Evolutionary conservation across 1,139 yeast species (phyloP), one percentile per base, ranked within the genome.

Genomic region (Pichia inconspicua): DNA sequence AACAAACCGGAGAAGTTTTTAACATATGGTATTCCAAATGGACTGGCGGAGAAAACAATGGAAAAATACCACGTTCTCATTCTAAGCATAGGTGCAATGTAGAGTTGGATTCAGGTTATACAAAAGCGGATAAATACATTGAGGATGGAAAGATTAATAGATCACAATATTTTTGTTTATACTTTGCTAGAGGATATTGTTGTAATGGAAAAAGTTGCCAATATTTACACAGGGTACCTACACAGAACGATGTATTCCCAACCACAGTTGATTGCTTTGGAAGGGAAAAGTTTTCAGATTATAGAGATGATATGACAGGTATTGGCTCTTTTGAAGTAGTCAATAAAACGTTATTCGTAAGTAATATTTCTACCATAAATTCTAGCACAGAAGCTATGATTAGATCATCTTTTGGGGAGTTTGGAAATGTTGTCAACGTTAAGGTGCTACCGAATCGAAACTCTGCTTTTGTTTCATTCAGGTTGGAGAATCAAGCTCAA

Each of bases 251-350:
- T 55, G 54, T 63, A 27, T 57, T 57, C 25, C 63, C 67, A 1
- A 72, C 82, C 1, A 82, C 88, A 1, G 78, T 81, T 39, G 98
- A 92, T 66, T 90, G 97, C 59, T 92, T 92, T 71, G 97, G 97
- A 0, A 70, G 98, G 50, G 96, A 87, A 61, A 87, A 84, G 63
- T 84, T 85, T 53, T 73, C 86, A 0, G 85, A 80, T 41, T 87
- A 87, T 61, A 71, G 89, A 55, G 97, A 90, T 56, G 98, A 92
- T 65, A 88, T 89, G 96, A 82, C 85, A 41, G 98, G 97, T 25
- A 84, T 88, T 2, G 98, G 97, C 0, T 81, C 90, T n/a, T 82
- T 90, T 60, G 73, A 77, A 55, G 69, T 74, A 37, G 72, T 72
- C 27, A 90, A 89, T 62, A 68, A 82, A 48, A 88, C 97, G 0